Evolutionary conservation across 805 yeast genomes (phyloP), one percentile per base, ranked within the genome.

Genomic region (Barnettozyma sucrosica): DNA sequence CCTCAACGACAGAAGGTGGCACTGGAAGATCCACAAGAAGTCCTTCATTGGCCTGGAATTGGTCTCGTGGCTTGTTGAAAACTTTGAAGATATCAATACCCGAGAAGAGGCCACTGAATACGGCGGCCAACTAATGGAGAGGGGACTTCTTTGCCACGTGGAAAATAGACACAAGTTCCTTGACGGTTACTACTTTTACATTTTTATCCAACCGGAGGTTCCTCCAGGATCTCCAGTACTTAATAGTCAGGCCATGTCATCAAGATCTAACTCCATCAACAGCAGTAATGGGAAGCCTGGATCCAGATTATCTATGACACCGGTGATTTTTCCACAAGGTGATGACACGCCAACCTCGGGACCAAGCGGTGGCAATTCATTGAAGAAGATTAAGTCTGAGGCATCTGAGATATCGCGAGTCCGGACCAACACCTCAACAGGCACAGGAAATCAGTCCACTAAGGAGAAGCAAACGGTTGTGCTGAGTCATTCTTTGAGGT

Each of bases 151-250:
- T 61, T 70, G 65, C n/a, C 98, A 92, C 59, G 97, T 89, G 19
- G 88, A 85, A 51, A 72, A 79, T 40, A 75, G 92, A 30, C 97
- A 92, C 61, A 80, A 85, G 3, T 88, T 93, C 56, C 66, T 89
- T 45, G 96, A 92, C 66, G 99, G 99, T 0, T 90, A 93, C 59
- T 92, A 89, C 62, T 92, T 92, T 64, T 92, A 92, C 59, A 82
- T 79, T 56, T 64, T 90, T n/a, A 30, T 46, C 18, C 39, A 46
- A 20, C 49, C 44, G 8, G 43, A 48, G 11, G 34, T 25, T 13
- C 26, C 34, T 25, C 45, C 26, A 13, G 41, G 43, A 16, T 36
- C 34, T 3, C 19, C 40, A 10, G 5, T 19, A 16, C 25, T 43
- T 5, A 18, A 43, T 14, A 19, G 28, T 19, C 44, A 39, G 4